These are phyloP conservation scores for Collybia nuda DNA, from an alignment of 768 basidiomycete genomes.

Conservation along the genomic window DNA sequence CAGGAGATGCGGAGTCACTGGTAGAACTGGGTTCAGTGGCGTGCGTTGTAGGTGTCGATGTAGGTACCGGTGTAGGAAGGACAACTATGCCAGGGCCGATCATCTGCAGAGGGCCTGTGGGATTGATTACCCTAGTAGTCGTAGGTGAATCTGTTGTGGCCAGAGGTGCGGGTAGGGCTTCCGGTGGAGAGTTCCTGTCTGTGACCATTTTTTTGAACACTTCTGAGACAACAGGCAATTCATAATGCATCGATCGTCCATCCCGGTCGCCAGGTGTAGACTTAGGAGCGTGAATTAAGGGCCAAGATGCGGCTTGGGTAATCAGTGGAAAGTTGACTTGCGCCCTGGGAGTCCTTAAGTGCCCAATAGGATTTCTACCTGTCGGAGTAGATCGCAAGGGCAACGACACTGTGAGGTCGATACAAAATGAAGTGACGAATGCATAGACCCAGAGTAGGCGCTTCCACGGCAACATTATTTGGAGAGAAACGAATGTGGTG, in stretches of 20 bases:
- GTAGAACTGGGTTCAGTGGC: neutral
- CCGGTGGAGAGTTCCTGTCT: neutral
- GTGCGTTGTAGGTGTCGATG: too few relatives aligned
- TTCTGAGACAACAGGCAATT: constrained; percentile 13
- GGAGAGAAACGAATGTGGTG: constrained; percentile 12
- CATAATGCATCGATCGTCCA: neutral
- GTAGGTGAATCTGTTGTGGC: neutral
- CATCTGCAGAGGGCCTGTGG: neutral
- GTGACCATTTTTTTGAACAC: constrained; percentile 14
- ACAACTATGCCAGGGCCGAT: neutral
- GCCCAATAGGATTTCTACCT: too few relatives aligned
- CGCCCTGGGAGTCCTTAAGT: constrained; percentile 1
- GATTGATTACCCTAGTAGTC: neutral
- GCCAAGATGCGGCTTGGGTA: constrained; percentile 1
- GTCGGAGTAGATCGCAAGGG: too few relatives aligned
- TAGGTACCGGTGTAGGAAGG: neutral
- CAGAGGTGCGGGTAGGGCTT: neutral
- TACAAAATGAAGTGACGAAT: neutral
- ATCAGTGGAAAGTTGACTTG: constrained; percentile 1
- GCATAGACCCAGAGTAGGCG: neutral
- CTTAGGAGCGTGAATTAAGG: neutral
- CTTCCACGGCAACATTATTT: too few relatives aligned
- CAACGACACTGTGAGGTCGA: neutral
- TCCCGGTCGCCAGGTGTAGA: neutral
- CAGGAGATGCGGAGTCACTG: neutral